Evolutionary conservation across 2,329 filamentous ascomycete genomes (phyloP).

Genomic region (Colletotrichum magnum): DNA sequence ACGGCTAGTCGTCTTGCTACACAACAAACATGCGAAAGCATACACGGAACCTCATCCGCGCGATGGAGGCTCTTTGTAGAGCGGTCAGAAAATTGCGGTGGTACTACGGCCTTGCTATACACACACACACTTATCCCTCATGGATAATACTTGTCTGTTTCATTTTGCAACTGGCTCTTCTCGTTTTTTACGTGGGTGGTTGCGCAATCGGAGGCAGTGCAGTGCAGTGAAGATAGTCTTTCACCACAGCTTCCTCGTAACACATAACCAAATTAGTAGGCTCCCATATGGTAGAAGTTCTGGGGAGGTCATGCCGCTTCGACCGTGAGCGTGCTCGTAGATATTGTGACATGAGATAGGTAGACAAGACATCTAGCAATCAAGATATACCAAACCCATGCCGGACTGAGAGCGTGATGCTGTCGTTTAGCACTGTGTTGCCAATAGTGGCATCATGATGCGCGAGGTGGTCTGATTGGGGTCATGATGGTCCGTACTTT

Average conservation of each 20-base stretch:
- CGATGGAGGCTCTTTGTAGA: slow-evolving; percentile 33
- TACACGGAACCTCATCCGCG: slow-evolving; percentile 28
- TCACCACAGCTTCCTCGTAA: slow-evolving; percentile 27
- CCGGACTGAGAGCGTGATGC: not conserved
- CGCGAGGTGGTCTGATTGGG: no score
- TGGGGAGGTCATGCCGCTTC: slow-evolving; percentile 19
- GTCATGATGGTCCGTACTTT: not conserved
- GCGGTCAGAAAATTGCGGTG: slow-evolving; percentile 28
- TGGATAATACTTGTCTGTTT: slow-evolving; percentile 19
- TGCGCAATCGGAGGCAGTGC: not conserved
- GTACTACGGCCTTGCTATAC: slow-evolving; percentile 38
- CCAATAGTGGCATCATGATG: no score
- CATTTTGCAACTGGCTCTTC: slow-evolving; percentile 11
- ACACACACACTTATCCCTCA: slow-evolving; percentile 29
- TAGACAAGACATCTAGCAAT: slow-evolving; percentile 34
- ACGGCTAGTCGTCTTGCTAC: slow-evolving; percentile 33
- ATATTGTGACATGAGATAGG: slow-evolving; percentile 32
- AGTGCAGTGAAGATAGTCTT: slow-evolving; percentile 16
- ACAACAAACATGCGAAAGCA: slow-evolving; percentile 13
- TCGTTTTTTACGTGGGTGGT: slow-evolving; percentile 14
- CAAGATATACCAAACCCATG: slow-evolving; percentile 27
- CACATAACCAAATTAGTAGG: slow-evolving; percentile 24
- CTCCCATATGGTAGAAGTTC: not conserved
- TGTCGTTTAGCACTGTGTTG: not conserved
- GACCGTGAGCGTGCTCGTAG: slow-evolving; percentile 34